Evolutionary conservation across 768 basidiomycete species (phyloP), one percentile per base, ranked within the genome.

Genomic region (Rhizopogon sp.): DNA sequence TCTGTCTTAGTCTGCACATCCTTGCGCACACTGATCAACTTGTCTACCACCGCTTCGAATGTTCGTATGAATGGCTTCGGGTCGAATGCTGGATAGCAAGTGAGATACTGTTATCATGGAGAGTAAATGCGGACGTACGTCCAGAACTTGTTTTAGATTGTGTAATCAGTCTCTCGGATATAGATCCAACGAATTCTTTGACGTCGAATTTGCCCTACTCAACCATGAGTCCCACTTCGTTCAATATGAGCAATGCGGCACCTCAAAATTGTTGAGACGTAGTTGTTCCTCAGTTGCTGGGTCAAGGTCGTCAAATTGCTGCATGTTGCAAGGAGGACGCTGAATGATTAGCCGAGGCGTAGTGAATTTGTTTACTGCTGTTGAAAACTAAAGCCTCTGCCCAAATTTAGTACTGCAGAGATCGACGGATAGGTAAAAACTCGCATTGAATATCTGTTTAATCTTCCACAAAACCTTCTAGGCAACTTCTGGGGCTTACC

Each of bases 1-100:
- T 93, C 89, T 0, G 93, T 95, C 71, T 88, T 88, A 22, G 83
- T 74, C 58, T 98, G 93, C 6, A 98, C 91, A 71, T 97, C 89
- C 64, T 88, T 90, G 43, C 96, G 82, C 14, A 97, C 79, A 1
- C 84, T 79, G 57, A 99, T 88, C 35, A 99, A 80, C 52, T 80
- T 83, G 72, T 97, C 94, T 10, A 98, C 86, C 0, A 92, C 90
- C 16, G 84, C 82, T 62, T 98, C 97, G 59, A 99, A 96, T 3
- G 90, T 93, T 52, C 81, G 76, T 57, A 98, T 89, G 72, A 98
- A 97, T 0, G 95, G 93, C 63, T 88, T 87, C 5, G 95, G 93
- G 64, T 96, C 86, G 64, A 96, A 96, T n/a, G 95, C 93, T 94
- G 57, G 14, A 50, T 49, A 58, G 33, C 62, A 43, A 10, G 37